Conservation (phyloP, 306 rosid species). For the Quercus parvula region DNA sequence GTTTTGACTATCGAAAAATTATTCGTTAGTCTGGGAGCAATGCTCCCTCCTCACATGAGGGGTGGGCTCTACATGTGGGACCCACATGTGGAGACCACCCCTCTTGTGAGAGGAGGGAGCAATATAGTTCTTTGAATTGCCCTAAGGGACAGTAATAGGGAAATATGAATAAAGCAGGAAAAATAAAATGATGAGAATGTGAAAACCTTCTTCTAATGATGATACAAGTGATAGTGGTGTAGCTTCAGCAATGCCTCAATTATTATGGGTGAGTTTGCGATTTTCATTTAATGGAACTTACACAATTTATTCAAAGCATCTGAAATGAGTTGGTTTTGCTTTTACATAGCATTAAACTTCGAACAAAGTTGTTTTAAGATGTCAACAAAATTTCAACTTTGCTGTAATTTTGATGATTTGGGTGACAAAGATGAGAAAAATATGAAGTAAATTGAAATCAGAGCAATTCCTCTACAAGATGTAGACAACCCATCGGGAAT, state of each 20-base stretch:
- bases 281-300: too few relatives aligned
- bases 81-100: too few relatives aligned
- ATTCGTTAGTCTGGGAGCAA: not conserved
- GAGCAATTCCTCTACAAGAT: conserved; percentile 7
- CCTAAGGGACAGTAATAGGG: not conserved
- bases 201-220: not conserved
- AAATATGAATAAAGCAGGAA: not conserved
- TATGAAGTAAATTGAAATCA: not conserved
- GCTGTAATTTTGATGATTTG: not conserved
- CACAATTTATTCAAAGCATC: too few relatives aligned
- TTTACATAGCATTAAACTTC: not conserved
- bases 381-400: not conserved
- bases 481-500: not conserved
- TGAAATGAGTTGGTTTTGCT: not conserved
- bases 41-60: too few relatives aligned
- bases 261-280: too few relatives aligned
- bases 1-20: not conserved
- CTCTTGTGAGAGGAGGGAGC: too few relatives aligned
- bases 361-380: not conserved
- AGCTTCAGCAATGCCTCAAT: not conserved
- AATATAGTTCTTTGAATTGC: too few relatives aligned
- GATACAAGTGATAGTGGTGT: not conserved
- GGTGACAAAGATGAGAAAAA: not conserved
- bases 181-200: too few relatives aligned
- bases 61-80: too few relatives aligned